Base-by-base conservation (phyloP, 331 rosid genomes). In the Telfairia occidentalis region DNA sequence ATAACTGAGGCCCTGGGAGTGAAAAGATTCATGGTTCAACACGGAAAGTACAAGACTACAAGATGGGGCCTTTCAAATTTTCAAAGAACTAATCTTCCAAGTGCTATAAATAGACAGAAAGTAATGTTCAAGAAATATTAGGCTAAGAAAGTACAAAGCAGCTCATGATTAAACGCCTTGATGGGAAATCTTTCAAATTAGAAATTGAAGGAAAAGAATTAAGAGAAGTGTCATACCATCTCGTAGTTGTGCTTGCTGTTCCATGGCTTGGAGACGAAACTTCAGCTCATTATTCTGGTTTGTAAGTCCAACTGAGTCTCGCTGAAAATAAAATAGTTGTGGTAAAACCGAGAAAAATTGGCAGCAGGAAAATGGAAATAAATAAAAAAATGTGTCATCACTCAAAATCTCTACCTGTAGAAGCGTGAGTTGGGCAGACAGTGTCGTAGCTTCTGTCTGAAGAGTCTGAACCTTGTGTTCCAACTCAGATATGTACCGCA, bases 241-340 rank as follows among this genome's bases (percentile, higher is more conserved):
- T 81, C 97, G 88, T 35, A 93, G 92, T 80, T 90, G 95, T 23
- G 98, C 98, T 82, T 93, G 98, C 60, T 91, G 98, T 77, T 93
- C 96, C 98, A 93, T 91, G 82, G 98, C 90, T 81, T 93, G 98
- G 80, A 93, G 97, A 76, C 97, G 98, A 78, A 93, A 93, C 88
- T 93, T 93, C 86, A 93, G 81, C 85, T 93, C 98, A 70, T 86
- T 84, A 75, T 91, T 91, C 84, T 93, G 95, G 86, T 80, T 93
- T n/a, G 88, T 80, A 52, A 93, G 92, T 65, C 98, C 92, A 74
- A 85, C 96, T 52, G 96, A 93, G 65, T 93, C 97, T 80, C 97
- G 83, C 96, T 93, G 87, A 69, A 45, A 1, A n/a, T 7, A 73
- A 24, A 43, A 13, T 7, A 26, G 46, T 71, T 4, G n/a, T 38